These are phyloP conservation scores for Rossbeevera mucosa DNA, from an alignment of 768 basidiomycete species.

Conservation along the genomic window DNA sequence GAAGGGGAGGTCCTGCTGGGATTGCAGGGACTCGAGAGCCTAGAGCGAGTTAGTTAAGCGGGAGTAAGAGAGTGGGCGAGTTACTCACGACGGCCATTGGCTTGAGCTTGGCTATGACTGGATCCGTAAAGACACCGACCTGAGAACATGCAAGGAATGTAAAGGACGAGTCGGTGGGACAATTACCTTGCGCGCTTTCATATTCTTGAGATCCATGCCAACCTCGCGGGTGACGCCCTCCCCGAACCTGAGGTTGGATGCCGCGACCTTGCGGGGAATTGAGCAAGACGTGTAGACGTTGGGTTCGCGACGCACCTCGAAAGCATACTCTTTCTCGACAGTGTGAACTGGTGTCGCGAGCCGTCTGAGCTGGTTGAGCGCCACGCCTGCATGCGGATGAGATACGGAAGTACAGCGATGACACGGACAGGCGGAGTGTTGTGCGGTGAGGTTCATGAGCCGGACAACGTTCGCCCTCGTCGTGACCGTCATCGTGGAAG, in stretches of 20 bases:
- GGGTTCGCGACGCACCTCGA: conserved; percentile 52
- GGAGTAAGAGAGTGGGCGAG: not conserved
- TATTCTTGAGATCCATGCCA: conserved; percentile 92
- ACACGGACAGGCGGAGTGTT: conserved; percentile 74
- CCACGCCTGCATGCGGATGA: conserved; percentile 38
- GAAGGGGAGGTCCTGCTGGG: conserved; percentile 70
- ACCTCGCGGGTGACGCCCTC: conserved; percentile 88
- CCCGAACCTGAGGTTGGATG: conserved; percentile 84
- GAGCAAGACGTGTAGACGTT: not conserved
- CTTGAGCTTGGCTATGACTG: conserved; percentile 71
- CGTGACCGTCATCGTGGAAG: conserved; percentile 34
- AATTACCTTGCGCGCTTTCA: conserved; percentile 78
- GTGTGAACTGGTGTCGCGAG: conserved; percentile 73
- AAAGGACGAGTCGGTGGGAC: not conserved
- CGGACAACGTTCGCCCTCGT: conserved; percentile 64
- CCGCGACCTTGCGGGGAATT: conserved; percentile 57
- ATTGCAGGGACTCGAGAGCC: conserved; percentile 77
- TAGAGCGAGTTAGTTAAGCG: conserved; percentile 25
- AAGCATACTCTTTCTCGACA: conserved; percentile 85
- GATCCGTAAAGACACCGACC: conserved; percentile 94
- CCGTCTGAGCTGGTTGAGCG: conserved; percentile 60
- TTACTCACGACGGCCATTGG: conserved; percentile 75
- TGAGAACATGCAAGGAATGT: conserved; percentile 29
- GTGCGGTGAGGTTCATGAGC: conserved; percentile 64
- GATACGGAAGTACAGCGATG: conserved; percentile 54